A percentile compares a stretch with the other conserved stretches of the same genome.
Conservation (phyloP, 768 basidiomycete species). For the Boletus tylopilopsis region DNA sequence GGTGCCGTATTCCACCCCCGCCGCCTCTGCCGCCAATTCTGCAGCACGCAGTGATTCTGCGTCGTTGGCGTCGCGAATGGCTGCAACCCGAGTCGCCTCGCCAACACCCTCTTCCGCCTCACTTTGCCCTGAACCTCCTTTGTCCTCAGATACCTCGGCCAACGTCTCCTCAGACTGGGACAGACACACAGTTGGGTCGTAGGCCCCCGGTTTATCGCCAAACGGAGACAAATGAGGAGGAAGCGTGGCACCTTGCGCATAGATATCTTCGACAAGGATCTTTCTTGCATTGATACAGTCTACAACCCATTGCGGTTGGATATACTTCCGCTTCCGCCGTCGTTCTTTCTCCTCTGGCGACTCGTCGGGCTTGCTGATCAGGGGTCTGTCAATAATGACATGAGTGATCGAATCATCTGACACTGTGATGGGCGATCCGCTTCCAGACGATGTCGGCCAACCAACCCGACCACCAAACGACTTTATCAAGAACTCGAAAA, state of each 20-base stretch:
- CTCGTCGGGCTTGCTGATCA: constrained; percentile 45
- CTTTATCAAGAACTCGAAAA: constrained; percentile 92
- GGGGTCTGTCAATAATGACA: constrained; percentile 89
- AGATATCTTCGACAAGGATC: constrained; percentile 80
- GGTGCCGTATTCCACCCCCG: constrained; percentile 72
- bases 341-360: constrained; percentile 57
- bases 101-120: constrained; percentile 27
- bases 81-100: constrained; percentile 27
- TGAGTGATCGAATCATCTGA: constrained; percentile 86
- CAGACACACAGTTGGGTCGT: constrained; percentile 53
- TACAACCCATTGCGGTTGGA: constrained; percentile 98
- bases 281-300: constrained; percentile 91
- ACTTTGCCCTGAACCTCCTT: constrained; percentile 19
- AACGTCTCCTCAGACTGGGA: constrained; percentile 19
- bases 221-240: constrained; percentile 98
- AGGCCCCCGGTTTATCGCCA: constrained; percentile 74
- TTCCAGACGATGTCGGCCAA: constrained; percentile 80
- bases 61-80: constrained; percentile 43
- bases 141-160: constrained; percentile 27
- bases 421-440: constrained; percentile 77
- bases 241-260: constrained; percentile 78
- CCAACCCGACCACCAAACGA: constrained; percentile 91
- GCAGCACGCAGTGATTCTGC: constrained; percentile 73
- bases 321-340: constrained; percentile 70
- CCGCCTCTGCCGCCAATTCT: constrained; percentile 89